Base-by-base conservation (phyloP, 192 early-diverging fungal genomes). In the Umbelopsis sp. region DNA sequence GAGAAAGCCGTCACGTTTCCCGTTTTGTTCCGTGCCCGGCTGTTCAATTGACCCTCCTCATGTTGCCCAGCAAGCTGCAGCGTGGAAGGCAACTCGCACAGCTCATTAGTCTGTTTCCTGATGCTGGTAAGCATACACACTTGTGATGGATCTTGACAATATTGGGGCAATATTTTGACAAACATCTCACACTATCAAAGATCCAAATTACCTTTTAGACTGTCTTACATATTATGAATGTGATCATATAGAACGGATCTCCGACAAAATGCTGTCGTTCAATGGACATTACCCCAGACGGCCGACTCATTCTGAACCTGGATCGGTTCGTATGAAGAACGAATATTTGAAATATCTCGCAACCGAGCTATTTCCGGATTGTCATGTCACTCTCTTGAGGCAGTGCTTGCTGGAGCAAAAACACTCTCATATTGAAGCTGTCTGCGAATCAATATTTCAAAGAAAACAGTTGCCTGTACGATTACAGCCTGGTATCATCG, bases 351-450 rank as follows among this genome's bases (percentile, higher is more conserved):
- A 47, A 13, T 58, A 50, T 27, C 46, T 78, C 11, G 71, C 76
- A 8, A 64, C 68, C 7, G 68, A 72, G 18, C 46, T 84, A 15
- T 84, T 84, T 46, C 82, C 82, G 16, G 74, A 81, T 35, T 77
- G 74, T 46, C 73, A 78, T 44, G 48, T 80, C n/a, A 20, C 35
- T 10, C 68, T 76, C 47, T 48, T 84, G 21, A 64, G 82, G 30
- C 58, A 71, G 16, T 52, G 67, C 15, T 23, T 84, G 20, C 47
- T 52, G 21, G 18, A 22, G 13, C 58, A 50, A 25, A 45, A 66
- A 18, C 67, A 77, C 52, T 71, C 41, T 46, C 71, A 74, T 55
- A 41, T 78, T 27, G 71, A 80, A 35, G 67, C 74, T 49, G 61
- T 69, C 0, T 58, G 64, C 18, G 45, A 64, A 9, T 25, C 21